Evolutionary conservation across 108 stramenopile species (phyloP), one percentile per base, ranked within the genome.

Genomic region (Pseudonitzschia pungens): DNA sequence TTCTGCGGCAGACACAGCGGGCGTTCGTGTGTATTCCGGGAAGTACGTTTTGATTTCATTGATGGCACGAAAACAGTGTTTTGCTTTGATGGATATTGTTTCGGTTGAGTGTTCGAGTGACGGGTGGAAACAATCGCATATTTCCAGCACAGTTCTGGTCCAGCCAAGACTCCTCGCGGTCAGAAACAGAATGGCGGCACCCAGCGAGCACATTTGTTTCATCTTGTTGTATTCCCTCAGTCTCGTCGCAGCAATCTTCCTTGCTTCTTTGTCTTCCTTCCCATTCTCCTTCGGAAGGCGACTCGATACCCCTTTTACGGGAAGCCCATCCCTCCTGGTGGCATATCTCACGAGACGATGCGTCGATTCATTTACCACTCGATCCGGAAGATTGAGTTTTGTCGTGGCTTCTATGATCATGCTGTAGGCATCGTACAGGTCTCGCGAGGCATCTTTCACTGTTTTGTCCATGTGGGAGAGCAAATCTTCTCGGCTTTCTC

Each of bases 51-150:
- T 72, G 24, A 87, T 77, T 58, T 87, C 87, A 10, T 76, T 78
- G 45, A 87, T 84, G n/a, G 87, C 87, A 14, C 52, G 29, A n/a
- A 73, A 77, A 33, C 84, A 84, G 51, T 87, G 87, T 50, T 84
- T 87, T 18, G 71, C 40, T 71, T 85, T 84, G 66, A 87, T 78
- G 22, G 76, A 72, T 20, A 48, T 33, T 12, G 16, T 26, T 69
- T 69, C 43, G 33, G 56, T 32, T 9, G 41, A 22, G 40, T 74
- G 24, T 18, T 72, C 51, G 20, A 59, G 15, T 0, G 53, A 71
- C 21, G 59, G 66, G 4, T 66, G 50, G 56, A 85, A 70, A 41
- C 75, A 71, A 60, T 71, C 51, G 42, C 84, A 84, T 28, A 88
- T 77, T 71, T 85, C 79, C n/a, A 44, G 55, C 33, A 88, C 52